Base-by-base conservation (phyloP, 352 stramenopile species). In the Pelagophyceae sp. region DNA sequence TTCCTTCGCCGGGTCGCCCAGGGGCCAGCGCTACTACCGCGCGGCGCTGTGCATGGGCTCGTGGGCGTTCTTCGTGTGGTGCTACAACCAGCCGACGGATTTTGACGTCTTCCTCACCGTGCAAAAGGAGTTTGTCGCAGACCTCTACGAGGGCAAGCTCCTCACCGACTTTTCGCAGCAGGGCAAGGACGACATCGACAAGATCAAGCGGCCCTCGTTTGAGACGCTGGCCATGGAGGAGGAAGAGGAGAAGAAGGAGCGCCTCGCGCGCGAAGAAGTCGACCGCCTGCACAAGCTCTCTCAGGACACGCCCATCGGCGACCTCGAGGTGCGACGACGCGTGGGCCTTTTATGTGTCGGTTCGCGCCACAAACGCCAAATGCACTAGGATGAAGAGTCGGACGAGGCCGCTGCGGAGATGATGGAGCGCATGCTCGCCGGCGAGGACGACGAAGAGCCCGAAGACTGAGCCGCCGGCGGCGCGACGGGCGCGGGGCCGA, bases 71-170 rank as follows among this genome's bases (percentile, higher is more conserved):
- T 96, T 93, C 79, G 93, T 97, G 25, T 99, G 95, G 95, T 94
- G 97, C 63, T 95, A 97, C 77, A 98, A 97, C 77, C 96, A 99
- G 85, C 96, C 96, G 19, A 98, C 95, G 19, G 95, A 99, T 83
- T 99, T 99, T 86, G 96, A 99, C 89, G 94, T 96, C 3, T 98
- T 99, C 88, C 97, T 98, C 82, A 87, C 93, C 80, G 90, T 95
- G 38, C 97, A 98, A 80, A 98, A 96, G 82, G 95, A 99, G 84
- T 99, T 99, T 82, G 96, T 98, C 76, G 94, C 98, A 83, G 96
- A 99, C 87, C 94, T 99, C 79, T 99, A 99, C 88, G 96, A 93
- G 40, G 96, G 96, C 79, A 99, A 98, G 77, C 86, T 99, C 76
- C 85, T 99, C 63, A 96, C 92, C 54, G 95, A 99, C 84, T 97